Evolutionary conservation across 225 moss, liverwort and hornwort species (phyloP).

Genomic region (Physcomitrium patens): DNA sequence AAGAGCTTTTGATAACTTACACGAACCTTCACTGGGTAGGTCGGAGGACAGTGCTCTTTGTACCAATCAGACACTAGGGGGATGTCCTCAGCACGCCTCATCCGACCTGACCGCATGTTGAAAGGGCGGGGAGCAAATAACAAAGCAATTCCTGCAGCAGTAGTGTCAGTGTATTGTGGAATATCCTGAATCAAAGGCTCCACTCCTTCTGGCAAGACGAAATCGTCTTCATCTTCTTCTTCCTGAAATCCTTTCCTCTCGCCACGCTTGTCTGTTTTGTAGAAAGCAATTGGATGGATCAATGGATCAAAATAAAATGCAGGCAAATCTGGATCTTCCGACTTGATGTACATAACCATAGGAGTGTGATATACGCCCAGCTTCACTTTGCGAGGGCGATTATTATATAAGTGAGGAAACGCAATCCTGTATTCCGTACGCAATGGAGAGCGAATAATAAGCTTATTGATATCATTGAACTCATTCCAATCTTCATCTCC

Average conservation of each 20-base stretch:
- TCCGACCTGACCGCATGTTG: constrained; percentile 98
- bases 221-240: constrained; percentile 86
- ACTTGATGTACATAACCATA: constrained; percentile 99
- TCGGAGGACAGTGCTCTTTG: constrained; percentile 99
- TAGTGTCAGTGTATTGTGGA: constrained; percentile 95
- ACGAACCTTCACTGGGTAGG: constrained; percentile 98
- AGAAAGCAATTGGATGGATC: constrained; percentile 96
- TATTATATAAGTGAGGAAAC: constrained; percentile 98
- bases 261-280: constrained; percentile 92
- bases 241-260: constrained; percentile 80
- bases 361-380: constrained; percentile 98
- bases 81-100: constrained; percentile 97
- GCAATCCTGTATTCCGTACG: constrained; percentile 99
- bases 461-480: constrained; percentile 98
- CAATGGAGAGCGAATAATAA: constrained; percentile 95
- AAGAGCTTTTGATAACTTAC: constrained; percentile 99
- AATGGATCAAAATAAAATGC: constrained; percentile 99
- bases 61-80: constrained; percentile 99
- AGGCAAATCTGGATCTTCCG: constrained; percentile 97
- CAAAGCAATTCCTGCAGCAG: constrained; percentile 94
- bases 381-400: constrained; percentile 94
- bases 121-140: constrained; percentile 97
- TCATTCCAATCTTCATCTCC: constrained; percentile 99
- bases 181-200: constrained; percentile 82
- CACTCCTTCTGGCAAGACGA: constrained; percentile 88